Evolutionary conservation across 768 basidiomycete species (phyloP).

Genomic region (Boletellus ananas): DNA sequence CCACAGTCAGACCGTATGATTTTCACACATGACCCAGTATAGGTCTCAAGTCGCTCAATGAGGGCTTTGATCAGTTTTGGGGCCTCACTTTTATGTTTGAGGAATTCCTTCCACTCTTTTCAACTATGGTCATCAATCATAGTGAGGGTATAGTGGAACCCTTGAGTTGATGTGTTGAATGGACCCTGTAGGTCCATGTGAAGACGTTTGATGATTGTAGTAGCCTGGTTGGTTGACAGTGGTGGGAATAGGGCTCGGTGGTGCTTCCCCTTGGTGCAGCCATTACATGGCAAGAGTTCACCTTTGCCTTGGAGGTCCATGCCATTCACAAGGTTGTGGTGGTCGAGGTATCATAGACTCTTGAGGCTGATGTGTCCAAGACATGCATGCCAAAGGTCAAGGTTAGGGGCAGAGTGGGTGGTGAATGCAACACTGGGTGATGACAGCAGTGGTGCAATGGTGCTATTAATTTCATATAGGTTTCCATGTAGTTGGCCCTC

Average conservation of each 20-base stretch:
- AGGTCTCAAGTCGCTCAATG: background rate
- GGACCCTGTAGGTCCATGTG: constrained; percentile 2
- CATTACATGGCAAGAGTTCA: constrained; percentile 4
- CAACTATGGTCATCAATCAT: constrained; percentile 6
- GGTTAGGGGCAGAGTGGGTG: background rate
- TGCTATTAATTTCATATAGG: constrained; percentile 9
- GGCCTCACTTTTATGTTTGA: constrained; percentile 4
- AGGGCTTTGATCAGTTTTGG: background rate
- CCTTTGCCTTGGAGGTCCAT: constrained; percentile 4
- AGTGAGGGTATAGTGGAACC: constrained; percentile 1
- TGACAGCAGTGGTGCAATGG: background rate
- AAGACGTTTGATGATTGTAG: no score
- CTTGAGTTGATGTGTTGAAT: constrained; percentile 2
- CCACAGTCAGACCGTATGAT: background rate
- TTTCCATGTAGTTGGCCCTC: constrained; percentile 5
- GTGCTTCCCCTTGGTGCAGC: constrained; percentile 9
- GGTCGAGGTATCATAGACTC: constrained; percentile 1
- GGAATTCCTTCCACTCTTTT: constrained; percentile 12
- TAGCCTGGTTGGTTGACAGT: background rate
- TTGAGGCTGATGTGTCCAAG: no score
- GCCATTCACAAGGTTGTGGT: constrained; percentile 4
- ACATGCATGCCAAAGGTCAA: constrained; percentile 7
- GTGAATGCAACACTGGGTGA: background rate
- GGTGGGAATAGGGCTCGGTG: constrained; percentile 5
- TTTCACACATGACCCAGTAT: background rate